These are phyloP conservation scores for Dryas octopetala DNA, from an alignment of 306 rosid genomes.

Conservation along the genomic window DNA sequence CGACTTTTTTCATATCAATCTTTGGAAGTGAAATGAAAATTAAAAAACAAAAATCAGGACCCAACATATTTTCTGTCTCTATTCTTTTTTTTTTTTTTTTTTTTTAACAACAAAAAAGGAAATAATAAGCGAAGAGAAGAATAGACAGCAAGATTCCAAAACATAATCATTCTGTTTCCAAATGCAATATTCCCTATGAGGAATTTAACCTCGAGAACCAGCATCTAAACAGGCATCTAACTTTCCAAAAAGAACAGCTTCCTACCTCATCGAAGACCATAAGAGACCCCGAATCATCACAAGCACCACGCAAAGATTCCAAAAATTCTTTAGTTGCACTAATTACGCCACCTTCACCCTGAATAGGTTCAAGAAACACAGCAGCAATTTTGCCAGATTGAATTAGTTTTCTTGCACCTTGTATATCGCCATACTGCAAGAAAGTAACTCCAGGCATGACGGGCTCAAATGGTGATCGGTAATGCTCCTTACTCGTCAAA, in stretches of 20 bases:
- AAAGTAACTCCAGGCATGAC: slow-evolving; percentile 24
- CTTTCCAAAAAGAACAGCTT: neutral
- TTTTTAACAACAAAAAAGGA: too few relatives aligned
- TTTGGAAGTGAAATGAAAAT: too few relatives aligned
- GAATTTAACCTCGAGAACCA: neutral
- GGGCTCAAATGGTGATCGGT: slow-evolving; percentile 20
- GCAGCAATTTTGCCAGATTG: slow-evolving; percentile 15
- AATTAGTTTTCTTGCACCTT: slow-evolving; percentile 3
- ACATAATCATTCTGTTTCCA: neutral
- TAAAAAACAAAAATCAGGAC: too few relatives aligned
- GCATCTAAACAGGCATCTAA: neutral
- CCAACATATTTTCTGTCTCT: too few relatives aligned
- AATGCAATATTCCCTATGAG: neutral
- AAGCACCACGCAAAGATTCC: slow-evolving; percentile 59
- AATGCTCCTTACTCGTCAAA: slow-evolving; percentile 15
- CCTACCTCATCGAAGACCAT: slow-evolving; percentile 87
- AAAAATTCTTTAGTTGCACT: slow-evolving; percentile 85
- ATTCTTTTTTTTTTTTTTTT: too few relatives aligned
- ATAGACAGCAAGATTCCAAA: neutral
- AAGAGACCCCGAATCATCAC: slow-evolving; percentile 74
- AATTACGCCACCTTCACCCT: slow-evolving; percentile 16
- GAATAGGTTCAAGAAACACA: slow-evolving; percentile 22
- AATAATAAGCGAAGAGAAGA: too few relatives aligned
- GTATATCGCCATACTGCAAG: slow-evolving; percentile 12
- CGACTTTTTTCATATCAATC: too few relatives aligned